Evolutionary conservation across 352 stramenopile genomes (phyloP), one percentile per base, ranked within the genome.

Genomic region (Phytophthora sojae): DNA sequence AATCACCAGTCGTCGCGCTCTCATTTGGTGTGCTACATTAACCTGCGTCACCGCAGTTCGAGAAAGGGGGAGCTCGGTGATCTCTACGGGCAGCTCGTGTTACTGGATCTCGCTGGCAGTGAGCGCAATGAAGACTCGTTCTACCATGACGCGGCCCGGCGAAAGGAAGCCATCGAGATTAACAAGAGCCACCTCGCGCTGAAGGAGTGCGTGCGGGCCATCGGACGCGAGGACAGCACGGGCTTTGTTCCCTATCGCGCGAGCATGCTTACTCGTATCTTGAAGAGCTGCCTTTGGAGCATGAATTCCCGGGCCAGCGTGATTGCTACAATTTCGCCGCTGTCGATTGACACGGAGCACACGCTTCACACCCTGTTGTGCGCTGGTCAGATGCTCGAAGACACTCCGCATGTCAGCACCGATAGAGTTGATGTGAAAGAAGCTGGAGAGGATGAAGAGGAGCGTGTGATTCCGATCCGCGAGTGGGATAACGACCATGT

Each of bases 141-240:
- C 26, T 83, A 93, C 54, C 89, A 96, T 50, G 78, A 91, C 39
- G 83, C 88, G 21, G 80, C 86, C 8, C 80, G 86, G 6, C 81
- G 83, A 30, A 92, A 90, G 55, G 88, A 97, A 61, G 79, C 74
- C 1, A 88, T 89, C 23, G 85, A 94, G 59, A 96, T 97, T 75
- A 97, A 97, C 69, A 90, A 91, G 65, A 94, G 84, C 52, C 83
- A 94, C 29, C 59, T 94, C 56, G 87, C 87, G 19, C 65, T 97
- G 19, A 97, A 97, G 67, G 82, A 96, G 47, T 96, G 88, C 39
- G 83, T 96, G 56, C 80, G 86, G 6, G 90, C 90, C 15, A 81
- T 94, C 26, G 86, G 84, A 0, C 68, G 75, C 30, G 79, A 90
- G 39, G 83, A 91, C 61, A 80, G 35, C 17, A 83, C 76, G 2